Conservation (phyloP, 2,329 filamentous ascomycete genomes). For the Colletotrichum sp. region DNA sequence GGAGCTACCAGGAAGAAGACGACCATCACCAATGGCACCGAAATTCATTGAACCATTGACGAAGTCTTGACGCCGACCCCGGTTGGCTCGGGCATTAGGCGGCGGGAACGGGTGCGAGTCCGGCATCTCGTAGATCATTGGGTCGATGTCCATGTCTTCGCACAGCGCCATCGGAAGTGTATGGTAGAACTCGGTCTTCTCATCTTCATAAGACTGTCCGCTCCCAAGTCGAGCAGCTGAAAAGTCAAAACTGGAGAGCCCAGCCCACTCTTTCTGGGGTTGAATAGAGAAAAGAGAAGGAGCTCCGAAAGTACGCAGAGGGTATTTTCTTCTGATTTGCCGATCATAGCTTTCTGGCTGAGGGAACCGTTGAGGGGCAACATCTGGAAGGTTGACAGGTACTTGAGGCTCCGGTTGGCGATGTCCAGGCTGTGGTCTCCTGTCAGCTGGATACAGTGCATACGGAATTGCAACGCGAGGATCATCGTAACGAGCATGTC, state of each 20-base stretch:
- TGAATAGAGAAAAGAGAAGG: not conserved
- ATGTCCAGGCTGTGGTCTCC: not conserved
- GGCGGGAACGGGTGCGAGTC: not conserved
- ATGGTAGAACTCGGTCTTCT: not conserved
- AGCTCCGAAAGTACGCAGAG: not conserved
- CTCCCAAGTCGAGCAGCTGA: not conserved
- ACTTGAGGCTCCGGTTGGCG: not conserved
- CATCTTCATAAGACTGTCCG: not conserved
- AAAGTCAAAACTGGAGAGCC: not conserved
- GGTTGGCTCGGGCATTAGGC: not conserved
- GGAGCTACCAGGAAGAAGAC: not conserved
- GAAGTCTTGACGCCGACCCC: not conserved
- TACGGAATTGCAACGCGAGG: not conserved
- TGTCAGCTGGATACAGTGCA: not conserved
- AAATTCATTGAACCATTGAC: not conserved
- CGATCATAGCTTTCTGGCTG: not conserved
- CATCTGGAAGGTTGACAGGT: not conserved
- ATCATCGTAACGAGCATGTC: not conserved
- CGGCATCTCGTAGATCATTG: not conserved
- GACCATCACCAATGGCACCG: not conserved
- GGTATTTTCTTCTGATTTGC: not conserved
- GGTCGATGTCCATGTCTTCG: not conserved
- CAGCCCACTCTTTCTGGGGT: not conserved
- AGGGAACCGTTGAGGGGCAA: not conserved
- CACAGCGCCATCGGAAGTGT: not conserved